Percentiles rank a stretch among this genome's conserved stretches.
Conservation (phyloP, 306 rosid species). For the Glycine soja region DNA sequence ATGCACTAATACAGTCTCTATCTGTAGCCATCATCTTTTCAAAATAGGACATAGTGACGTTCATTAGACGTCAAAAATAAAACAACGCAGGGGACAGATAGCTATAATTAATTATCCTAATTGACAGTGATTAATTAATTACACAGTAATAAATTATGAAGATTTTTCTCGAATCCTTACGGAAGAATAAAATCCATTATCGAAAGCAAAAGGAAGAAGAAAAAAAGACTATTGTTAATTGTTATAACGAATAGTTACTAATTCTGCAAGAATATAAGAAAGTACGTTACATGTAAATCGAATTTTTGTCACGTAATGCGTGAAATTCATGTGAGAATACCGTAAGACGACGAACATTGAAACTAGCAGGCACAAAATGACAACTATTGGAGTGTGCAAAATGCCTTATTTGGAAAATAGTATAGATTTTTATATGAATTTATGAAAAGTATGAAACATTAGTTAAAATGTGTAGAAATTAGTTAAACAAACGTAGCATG, state of each 20-base stretch:
- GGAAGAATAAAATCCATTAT: background rate
- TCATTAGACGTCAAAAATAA: background rate
- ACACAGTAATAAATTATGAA: background rate
- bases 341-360: background rate
- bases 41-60: background rate
- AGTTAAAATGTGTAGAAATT: background rate
- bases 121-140: background rate
- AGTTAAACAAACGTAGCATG: background rate
- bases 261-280: background rate
- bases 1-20: slow-evolving; percentile 6
- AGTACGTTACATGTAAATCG: background rate
- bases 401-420: background rate
- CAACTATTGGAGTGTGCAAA: background rate
- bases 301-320: background rate
- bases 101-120: background rate
- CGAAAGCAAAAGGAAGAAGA: background rate
- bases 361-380: slow-evolving; percentile 1
- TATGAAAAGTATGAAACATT: background rate
- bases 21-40: slow-evolving; percentile 10
- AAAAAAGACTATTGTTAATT: background rate
- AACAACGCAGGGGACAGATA: background rate
- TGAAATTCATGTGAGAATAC: slow-evolving; percentile 2
- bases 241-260: background rate
- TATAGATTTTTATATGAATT: too few relatives aligned
- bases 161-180: background rate